Base-by-base conservation (phyloP, 192 early-diverging fungal species). In the Powellomyces hirtus region DNA sequence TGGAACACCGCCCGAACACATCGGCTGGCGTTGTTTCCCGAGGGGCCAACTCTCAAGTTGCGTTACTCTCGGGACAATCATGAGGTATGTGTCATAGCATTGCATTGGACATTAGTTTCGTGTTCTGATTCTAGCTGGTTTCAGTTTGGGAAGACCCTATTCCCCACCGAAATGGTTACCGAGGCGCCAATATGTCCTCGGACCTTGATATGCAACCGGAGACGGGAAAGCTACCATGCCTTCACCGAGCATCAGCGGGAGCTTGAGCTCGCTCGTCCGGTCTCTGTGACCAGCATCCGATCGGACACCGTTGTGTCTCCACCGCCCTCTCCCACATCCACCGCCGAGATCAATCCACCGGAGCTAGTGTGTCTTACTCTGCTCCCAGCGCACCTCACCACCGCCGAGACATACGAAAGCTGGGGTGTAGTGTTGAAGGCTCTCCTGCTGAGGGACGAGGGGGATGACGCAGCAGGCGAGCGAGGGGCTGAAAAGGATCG, bases 281-380 rank as follows among this genome's bases (percentile, higher is more conserved):
- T n/a, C 42, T 13, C 42, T 44, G n/a, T n/a, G 11, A n/a, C 42
- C 42, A 10, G 42, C n/a, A n/a, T 13, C 42, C 42, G n/a, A n/a
- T 44, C n/a, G 14, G 30, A 30, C 7, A 22, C 37, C 16, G 37
- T 62, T 22, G 60, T 38, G 36, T 42, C 60, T 16, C 60, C 60
- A 26, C 60, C 60, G 37, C 60, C 60, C 36, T 37, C 60, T 18
- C 60, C 60, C 6, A 44, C 40, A 13, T 56, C 53, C 22, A 38
- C 30, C 30, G 26, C 26, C 14, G 60, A 62, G 1, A 27, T 42
- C 16, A 62, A 49, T 49, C 46, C 46, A 18, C 64, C 64, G 20
- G 64, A 66, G 31, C 36, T 66, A 8, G 64, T 57, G 10, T 66
- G 64, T 33, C 33, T 66, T 14, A 66, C 64, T 6, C 35, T 66